Evolutionary conservation across 169 alveolate species (phyloP).

Genomic region (Eimeria maxima): DNA sequence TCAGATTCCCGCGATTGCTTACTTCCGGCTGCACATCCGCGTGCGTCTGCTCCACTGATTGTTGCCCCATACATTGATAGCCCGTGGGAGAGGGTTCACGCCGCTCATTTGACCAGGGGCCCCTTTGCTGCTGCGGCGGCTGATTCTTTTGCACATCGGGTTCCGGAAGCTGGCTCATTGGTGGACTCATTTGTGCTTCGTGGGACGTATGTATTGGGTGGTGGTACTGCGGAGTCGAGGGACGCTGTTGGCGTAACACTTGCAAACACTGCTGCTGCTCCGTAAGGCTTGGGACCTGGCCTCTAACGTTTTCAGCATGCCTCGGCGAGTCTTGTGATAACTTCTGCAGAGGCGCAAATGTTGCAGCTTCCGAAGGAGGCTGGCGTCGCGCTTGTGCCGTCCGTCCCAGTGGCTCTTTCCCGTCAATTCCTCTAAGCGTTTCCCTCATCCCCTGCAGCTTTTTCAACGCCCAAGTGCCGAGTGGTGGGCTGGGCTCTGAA

Average conservation of each 20-base stretch:
- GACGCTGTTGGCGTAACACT: neutral
- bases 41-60: neutral
- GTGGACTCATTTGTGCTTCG: neutral
- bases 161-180: conserved; percentile 4
- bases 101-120: neutral
- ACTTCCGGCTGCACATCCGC: conserved; percentile 25
- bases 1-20: neutral
- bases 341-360: conserved; percentile 58
- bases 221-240: conserved; percentile 53
- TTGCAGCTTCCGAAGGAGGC: conserved; percentile 49
- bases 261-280: conserved; percentile 25
- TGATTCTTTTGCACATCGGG: neutral
- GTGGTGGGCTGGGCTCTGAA: conserved; percentile 41
- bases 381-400: conserved; percentile 64
- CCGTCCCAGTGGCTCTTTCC: conserved; percentile 49
- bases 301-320: conserved; percentile 5
- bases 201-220: conserved; percentile 10
- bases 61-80: neutral
- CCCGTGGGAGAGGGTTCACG: conserved; percentile 5
- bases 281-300: neutral
- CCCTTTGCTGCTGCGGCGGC: neutral
- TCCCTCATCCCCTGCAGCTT: conserved; percentile 75
- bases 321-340: conserved; percentile 39
- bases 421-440: conserved; percentile 39
- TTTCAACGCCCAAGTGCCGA: conserved; percentile 52